Evolutionary conservation across 116 monocot species (phyloP), one percentile per base, ranked within the genome.

Genomic region (Phalaenopsis hybrid): DNA sequence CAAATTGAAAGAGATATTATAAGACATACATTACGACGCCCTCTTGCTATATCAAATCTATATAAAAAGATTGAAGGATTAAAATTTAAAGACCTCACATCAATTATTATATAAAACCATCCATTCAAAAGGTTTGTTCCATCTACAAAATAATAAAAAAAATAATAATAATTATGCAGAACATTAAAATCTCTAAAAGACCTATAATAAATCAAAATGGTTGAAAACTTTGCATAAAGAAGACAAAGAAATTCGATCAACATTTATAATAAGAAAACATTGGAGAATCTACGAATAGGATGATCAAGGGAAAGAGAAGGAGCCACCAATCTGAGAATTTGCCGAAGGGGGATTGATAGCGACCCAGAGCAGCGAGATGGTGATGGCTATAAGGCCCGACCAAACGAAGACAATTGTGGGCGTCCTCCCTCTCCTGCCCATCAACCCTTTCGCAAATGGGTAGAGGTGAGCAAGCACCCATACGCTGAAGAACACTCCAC

Each of bases 341-440:
- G 72, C 48, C 8, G 79, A 79, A 7, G 84, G 84, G 4, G 79
- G 79, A 12, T 84, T 84, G 57, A 84, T 75, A 0, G 84, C 84
- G 15, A 84, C 84, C 84, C 84, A 84, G 34, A 84, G 84, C 74
- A 84, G 48, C 0, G 84, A 84, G 16, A 84, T 84, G 15, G 84
- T 84, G 75, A 84, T 84, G 23, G 84, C 52, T n/a, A 84, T 84
- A 34, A 84, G 80, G 9, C 84, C 84, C 0, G 84, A 84, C 84
- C 84, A 84, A 10, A 84, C 84, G 34, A 79, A 84, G 44, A 84
- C 84, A 17, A 84, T 84, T 46, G 84, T 84, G 13, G 84, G 84
- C 58, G 84, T 84, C 75, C 84, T 84, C 75, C 84, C 84, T n/a
- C 84, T 84, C 46, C 84, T 57, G 4, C 84, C 84, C 84, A 84